Conservation (phyloP, 495 filamentous ascomycete genomes). For the Penicillium psychrofluorescens region DNA sequence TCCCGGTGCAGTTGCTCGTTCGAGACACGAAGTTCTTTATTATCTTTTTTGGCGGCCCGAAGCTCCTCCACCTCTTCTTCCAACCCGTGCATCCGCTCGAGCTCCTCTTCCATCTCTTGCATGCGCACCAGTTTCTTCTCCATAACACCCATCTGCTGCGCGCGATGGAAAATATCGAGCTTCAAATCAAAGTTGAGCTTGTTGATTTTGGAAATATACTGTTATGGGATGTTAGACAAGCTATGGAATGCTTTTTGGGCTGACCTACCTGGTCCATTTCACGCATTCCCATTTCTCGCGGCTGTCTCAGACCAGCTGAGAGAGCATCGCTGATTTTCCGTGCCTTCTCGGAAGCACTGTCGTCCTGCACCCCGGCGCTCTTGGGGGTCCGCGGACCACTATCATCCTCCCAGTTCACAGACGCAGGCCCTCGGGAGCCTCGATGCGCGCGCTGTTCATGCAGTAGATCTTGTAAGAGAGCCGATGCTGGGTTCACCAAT, state of each 20-base stretch:
- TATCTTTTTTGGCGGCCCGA: slow-evolving; percentile 47
- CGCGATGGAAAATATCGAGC: slow-evolving; percentile 69
- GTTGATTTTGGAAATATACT: slow-evolving; percentile 57
- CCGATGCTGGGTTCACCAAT: slow-evolving; percentile 38
- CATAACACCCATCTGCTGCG: slow-evolving; percentile 54
- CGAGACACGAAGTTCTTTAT: slow-evolving; percentile 34
- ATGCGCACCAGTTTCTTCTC: slow-evolving; percentile 65
- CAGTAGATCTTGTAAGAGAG: slow-evolving; percentile 38
- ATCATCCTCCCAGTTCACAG: slow-evolving; percentile 20
- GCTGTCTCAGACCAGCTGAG: slow-evolving; percentile 18
- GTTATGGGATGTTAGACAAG: slow-evolving; percentile 1
- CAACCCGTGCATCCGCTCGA: slow-evolving; percentile 56
- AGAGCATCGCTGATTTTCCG: slow-evolving; percentile 20
- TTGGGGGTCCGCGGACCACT: slow-evolving; percentile 23
- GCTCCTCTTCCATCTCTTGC: slow-evolving; percentile 58
- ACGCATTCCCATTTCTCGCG: slow-evolving; percentile 42
- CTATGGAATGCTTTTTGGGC: neutral
- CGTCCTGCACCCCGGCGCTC: slow-evolving; percentile 21
- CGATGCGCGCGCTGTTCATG: slow-evolving; percentile 41
- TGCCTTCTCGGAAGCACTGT: slow-evolving; percentile 30
- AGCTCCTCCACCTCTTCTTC: slow-evolving; percentile 58
- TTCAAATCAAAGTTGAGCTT: slow-evolving; percentile 92
- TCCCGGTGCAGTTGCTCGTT: slow-evolving; percentile 65
- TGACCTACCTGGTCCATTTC: slow-evolving; percentile 42
- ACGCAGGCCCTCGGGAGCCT: slow-evolving; percentile 18